Percentiles rank a stretch among this genome's conserved stretches.
phyloP scores from a whole-genome alignment of 192 early-diverging fungal genomes.

The Pilaira anomala region DNA sequence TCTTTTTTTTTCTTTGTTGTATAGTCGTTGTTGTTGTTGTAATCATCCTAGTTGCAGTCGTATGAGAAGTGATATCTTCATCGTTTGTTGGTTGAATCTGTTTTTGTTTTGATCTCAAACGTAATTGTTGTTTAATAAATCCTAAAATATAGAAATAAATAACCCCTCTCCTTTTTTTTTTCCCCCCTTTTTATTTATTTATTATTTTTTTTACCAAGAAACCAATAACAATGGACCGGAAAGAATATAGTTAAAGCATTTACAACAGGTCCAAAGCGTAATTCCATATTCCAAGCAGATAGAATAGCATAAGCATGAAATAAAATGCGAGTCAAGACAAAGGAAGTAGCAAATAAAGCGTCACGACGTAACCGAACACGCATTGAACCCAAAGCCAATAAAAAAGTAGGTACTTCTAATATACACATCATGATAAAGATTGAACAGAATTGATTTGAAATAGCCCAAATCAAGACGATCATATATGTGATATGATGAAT shows the following conservation, averaged over 20 bases:
- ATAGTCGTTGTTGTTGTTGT: conserved; percentile 1
- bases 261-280: conserved; percentile 25
- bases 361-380: conserved; percentile 47
- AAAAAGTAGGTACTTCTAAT: conserved; percentile 57
- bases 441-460: conserved; percentile 20
- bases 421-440: conserved; percentile 49
- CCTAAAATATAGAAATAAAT: conserved; percentile 19
- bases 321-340: conserved; percentile 53
- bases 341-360: conserved; percentile 47
- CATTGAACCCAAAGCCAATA: conserved; percentile 54
- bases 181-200: background rate
- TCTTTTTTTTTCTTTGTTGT: background rate
- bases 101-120: conserved; percentile 10
- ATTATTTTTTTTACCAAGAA: conserved; percentile 35
- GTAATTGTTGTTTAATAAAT: conserved; percentile 35
- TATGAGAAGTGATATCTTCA: background rate
- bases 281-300: conserved; percentile 31
- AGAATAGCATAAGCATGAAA: conserved; percentile 46
- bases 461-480: conserved; percentile 34
- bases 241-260: conserved; percentile 42
- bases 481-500: conserved; percentile 61
- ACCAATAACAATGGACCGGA: conserved; percentile 56
- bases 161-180: background rate
- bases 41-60: no score
- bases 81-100: background rate